Conservation (phyloP, 2,329 filamentous ascomycete genomes). For the Colletotrichum sp. region DNA sequence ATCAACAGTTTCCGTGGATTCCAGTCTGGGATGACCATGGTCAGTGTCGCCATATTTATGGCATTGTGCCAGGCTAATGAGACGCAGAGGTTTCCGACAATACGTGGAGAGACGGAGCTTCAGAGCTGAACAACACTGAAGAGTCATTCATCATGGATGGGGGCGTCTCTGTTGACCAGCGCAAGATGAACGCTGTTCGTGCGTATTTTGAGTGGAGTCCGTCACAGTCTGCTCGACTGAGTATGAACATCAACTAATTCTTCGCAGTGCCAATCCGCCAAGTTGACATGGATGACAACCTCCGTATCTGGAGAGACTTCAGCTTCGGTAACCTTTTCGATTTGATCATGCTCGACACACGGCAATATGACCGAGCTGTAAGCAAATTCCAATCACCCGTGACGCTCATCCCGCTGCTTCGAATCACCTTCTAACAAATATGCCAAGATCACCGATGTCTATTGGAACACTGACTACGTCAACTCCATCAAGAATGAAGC, state of each 20-base stretch:
- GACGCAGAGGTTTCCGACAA: constrained; percentile 62
- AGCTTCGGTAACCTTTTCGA: constrained; percentile 70
- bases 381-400: not conserved
- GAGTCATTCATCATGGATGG: constrained; percentile 65
- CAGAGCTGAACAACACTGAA: constrained; percentile 69
- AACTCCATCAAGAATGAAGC: constrained; percentile 68
- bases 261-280: constrained; percentile 39
- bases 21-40: constrained; percentile 55
- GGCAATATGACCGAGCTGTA: constrained; percentile 65
- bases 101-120: constrained; percentile 66
- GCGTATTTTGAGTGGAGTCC: constrained; percentile 70
- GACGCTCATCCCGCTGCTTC: not conserved
- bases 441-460: constrained; percentile 37
- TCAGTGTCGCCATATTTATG: constrained; percentile 37
- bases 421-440: not conserved
- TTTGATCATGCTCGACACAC: constrained; percentile 71
- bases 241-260: not conserved
- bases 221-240: not conserved
- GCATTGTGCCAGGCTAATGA: constrained; percentile 23
- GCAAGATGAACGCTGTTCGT: constrained; percentile 75
- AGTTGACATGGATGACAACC: constrained; percentile 71
- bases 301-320: constrained; percentile 72
- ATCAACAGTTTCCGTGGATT: constrained; percentile 49
- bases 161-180: constrained; percentile 70
- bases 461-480: constrained; percentile 67